These are phyloP conservation scores for Ascochyta rabiei DNA, from an alignment of 2,329 filamentous ascomycete genomes.

Conservation along the genomic window DNA sequence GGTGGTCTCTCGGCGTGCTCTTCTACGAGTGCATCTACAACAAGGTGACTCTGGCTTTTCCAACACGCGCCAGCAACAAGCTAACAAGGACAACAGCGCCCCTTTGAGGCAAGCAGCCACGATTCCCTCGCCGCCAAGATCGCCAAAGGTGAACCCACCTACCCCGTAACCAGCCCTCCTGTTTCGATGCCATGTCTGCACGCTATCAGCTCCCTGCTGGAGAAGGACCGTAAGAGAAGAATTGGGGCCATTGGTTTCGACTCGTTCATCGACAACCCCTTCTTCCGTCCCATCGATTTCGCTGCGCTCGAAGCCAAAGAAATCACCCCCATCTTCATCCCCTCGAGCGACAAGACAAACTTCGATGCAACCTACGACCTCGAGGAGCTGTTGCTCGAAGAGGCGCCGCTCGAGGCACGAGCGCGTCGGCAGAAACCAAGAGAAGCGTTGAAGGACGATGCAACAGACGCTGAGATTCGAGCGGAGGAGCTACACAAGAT, in stretches of 20 bases:
- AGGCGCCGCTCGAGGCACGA: slow-evolving; percentile 90
- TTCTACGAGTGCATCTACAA: slow-evolving; percentile 99
- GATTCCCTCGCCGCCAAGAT: slow-evolving; percentile 81
- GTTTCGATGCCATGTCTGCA: slow-evolving; percentile 88
- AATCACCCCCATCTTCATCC: slow-evolving; percentile 88
- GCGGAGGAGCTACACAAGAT: slow-evolving; percentile 92
- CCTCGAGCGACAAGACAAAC: slow-evolving; percentile 97
- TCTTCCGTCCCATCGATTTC: slow-evolving; percentile 88
- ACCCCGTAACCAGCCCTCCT: slow-evolving; percentile 88
- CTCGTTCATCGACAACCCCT: slow-evolving; percentile 84
- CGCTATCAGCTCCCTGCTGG: slow-evolving; percentile 82
- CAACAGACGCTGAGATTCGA: slow-evolving; percentile 90
- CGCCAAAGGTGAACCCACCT: slow-evolving; percentile 79
- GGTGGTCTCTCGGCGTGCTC: slow-evolving; percentile 98
- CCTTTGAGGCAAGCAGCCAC: slow-evolving; percentile 90
- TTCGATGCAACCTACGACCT: slow-evolving; percentile 98
- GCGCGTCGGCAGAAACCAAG: slow-evolving; percentile 92
- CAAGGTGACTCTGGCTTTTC: slow-evolving; percentile 67
- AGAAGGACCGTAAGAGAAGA: slow-evolving; percentile 77
- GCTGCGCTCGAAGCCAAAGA: slow-evolving; percentile 82
- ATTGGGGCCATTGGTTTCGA: slow-evolving; percentile 85
- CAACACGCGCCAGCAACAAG: not conserved
- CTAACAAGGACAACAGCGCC: slow-evolving; percentile 64
- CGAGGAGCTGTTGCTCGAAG: slow-evolving; percentile 90
- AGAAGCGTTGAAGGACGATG: slow-evolving; percentile 89